Percentiles rank a stretch among this genome's conserved stretches.
Evolutionary conservation across 306 rosid genomes (phyloP).

Genomic region (Corylus avellana): DNA sequence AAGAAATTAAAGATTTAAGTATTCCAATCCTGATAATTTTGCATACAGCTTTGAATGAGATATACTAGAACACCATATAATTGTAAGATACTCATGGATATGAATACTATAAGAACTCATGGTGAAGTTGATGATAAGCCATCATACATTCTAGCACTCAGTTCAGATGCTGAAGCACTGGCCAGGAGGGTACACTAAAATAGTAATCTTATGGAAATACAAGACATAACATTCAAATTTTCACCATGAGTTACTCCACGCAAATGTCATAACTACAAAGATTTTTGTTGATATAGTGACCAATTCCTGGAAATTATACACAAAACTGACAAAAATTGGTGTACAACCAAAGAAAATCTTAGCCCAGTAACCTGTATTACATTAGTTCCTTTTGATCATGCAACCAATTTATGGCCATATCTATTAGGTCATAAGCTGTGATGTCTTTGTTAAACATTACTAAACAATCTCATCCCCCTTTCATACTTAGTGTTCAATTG

Average conservation of each 20-base stretch:
- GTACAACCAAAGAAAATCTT: neutral
- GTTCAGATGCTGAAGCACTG: neutral
- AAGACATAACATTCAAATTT: neutral
- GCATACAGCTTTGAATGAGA: neutral
- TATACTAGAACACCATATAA: neutral
- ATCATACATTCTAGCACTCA: neutral
- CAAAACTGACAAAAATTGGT: constrained; percentile 1
- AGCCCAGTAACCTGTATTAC: neutral
- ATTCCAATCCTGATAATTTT: neutral
- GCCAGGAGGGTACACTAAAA: neutral
- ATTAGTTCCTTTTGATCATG: neutral
- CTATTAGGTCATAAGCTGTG: neutral
- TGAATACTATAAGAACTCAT: neutral
- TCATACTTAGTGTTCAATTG: neutral
- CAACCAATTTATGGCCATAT: neutral
- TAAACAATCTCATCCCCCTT: neutral
- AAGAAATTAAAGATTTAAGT: neutral
- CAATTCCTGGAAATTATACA: neutral
- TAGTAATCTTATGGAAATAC: neutral
- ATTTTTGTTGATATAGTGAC: neutral
- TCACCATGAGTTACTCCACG: neutral
- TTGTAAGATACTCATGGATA: neutral
- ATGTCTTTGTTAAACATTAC: neutral
- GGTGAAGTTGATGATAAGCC: neutral
- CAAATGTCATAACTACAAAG: neutral